Evolutionary conservation across 805 yeast genomes (phyloP).

Genomic region (Cyberlindnera americana): DNA sequence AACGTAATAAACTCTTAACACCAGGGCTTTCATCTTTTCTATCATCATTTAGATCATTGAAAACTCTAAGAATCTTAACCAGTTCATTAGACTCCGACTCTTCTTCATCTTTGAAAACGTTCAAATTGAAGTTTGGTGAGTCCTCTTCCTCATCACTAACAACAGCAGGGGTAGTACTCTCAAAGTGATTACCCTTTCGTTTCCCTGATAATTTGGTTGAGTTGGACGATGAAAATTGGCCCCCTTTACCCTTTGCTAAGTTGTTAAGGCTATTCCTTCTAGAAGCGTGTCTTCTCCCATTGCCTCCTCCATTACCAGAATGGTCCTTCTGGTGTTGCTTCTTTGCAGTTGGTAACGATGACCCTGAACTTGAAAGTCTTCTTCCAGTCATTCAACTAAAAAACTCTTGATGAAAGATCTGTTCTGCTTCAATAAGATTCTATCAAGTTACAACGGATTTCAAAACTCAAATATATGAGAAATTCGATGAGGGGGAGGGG

Average conservation of each 20-base stretch:
- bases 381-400: constrained; percentile 12
- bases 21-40: neutral
- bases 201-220: neutral
- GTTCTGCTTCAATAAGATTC: too few species aligned
- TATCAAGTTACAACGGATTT: too few species aligned
- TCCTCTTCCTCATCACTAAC: constrained; percentile 2
- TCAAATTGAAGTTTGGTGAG: neutral
- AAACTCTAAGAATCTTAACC: neutral
- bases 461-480: neutral
- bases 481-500: neutral
- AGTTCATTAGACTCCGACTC: neutral
- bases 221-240: neutral
- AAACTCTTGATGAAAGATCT: too few species aligned
- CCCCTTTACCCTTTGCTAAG: neutral
- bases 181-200: neutral
- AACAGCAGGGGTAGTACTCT: neutral
- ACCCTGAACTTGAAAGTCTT: constrained; percentile 3
- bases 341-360: constrained; percentile 3
- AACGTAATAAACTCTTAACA: neutral
- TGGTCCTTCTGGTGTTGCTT: constrained; percentile 8
- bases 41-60: neutral
- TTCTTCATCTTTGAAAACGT: neutral
- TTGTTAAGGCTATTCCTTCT: constrained; percentile 1
- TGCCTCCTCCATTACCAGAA: neutral
- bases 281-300: neutral